Conservation (phyloP, 257 asterid genomes). For the Thymus quinquecostatus region DNA sequence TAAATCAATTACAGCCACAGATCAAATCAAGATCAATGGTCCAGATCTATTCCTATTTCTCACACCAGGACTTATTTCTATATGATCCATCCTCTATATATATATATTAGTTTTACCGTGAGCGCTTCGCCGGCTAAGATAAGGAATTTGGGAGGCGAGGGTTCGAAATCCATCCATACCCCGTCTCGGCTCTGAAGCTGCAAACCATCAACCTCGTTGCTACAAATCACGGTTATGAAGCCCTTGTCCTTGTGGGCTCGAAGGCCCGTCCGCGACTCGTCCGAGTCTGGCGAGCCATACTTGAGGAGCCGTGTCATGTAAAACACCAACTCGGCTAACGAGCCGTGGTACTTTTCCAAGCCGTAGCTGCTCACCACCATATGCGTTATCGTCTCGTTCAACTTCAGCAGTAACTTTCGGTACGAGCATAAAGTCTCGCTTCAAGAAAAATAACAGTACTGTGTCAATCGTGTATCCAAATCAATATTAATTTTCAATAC, state of each 20-base stretch:
- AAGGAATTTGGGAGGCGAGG: slow-evolving; percentile 36
- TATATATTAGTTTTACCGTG: slow-evolving; percentile 29
- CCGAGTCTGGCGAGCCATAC: slow-evolving; percentile 26
- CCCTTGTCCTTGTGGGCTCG: slow-evolving; percentile 43
- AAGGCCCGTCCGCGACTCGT: slow-evolving; percentile 31
- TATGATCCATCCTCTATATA: no score
- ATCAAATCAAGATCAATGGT: no score
- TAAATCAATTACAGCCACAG: no score
- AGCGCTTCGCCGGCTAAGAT: slow-evolving; percentile 48
- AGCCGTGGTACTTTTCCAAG: slow-evolving; percentile 35
- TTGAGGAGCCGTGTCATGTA: slow-evolving; percentile 41
- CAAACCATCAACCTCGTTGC: slow-evolving; percentile 40
- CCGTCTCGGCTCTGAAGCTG: slow-evolving; percentile 46
- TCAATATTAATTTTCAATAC: no score
- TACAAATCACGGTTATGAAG: slow-evolving; percentile 37
- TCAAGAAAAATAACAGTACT: neutral
- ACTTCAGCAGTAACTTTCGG: slow-evolving; percentile 24
- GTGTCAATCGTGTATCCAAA: no score
- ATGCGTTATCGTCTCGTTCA: slow-evolving; percentile 31
- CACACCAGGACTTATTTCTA: no score
- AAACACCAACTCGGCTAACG: slow-evolving; percentile 31
- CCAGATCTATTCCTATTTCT: no score
- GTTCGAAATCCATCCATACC: slow-evolving; percentile 40
- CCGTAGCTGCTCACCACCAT: slow-evolving; percentile 49
- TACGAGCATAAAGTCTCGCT: slow-evolving; percentile 36